A percentile compares a stretch with the other conserved stretches of the same genome.
phyloP scores from a whole-genome alignment of 257 asterid species.

The Oldenlandia corymbosa region DNA sequence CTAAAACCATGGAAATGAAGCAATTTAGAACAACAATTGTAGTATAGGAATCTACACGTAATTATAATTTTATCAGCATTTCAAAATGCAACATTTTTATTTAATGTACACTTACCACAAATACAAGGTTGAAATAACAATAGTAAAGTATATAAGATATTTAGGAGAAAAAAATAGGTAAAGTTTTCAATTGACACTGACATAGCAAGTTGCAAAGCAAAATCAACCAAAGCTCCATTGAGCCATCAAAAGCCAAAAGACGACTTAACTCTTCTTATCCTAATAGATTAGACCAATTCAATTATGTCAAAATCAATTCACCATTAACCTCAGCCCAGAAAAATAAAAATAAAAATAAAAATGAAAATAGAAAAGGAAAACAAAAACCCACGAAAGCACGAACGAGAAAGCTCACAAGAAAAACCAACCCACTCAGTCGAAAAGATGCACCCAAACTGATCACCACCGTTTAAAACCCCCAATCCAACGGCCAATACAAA shows the following conservation, averaged over 20 bases:
- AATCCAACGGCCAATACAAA: slow-evolving; percentile 27
- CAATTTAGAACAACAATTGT: too few relatives aligned
- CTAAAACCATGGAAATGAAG: too few relatives aligned
- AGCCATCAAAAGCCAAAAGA: slow-evolving; percentile 6
- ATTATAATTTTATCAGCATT: too few relatives aligned
- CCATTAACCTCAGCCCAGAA: too few relatives aligned
- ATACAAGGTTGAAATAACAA: not conserved
- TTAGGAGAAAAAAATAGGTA: not conserved
- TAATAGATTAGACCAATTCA: slow-evolving; percentile 6
- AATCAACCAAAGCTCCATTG: slow-evolving; percentile 5
- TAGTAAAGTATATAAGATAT: too few relatives aligned
- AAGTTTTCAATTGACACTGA: not conserved
- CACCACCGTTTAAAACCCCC: slow-evolving; percentile 13
- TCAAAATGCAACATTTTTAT: too few relatives aligned
- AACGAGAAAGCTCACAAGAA: not conserved
- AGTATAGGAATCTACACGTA: too few relatives aligned
- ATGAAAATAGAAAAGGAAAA: not conserved
- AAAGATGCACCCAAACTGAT: slow-evolving; percentile 3
- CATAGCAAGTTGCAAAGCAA: not conserved
- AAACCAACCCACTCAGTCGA: not conserved
- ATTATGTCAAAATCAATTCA: not conserved
- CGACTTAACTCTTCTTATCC: slow-evolving; percentile 14
- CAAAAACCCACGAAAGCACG: slow-evolving; percentile 1
- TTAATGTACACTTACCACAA: too few relatives aligned
- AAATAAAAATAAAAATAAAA: too few relatives aligned